Base-by-base conservation (phyloP, 78 protist genomes). In the Carpediemonas membranifera region DNA sequence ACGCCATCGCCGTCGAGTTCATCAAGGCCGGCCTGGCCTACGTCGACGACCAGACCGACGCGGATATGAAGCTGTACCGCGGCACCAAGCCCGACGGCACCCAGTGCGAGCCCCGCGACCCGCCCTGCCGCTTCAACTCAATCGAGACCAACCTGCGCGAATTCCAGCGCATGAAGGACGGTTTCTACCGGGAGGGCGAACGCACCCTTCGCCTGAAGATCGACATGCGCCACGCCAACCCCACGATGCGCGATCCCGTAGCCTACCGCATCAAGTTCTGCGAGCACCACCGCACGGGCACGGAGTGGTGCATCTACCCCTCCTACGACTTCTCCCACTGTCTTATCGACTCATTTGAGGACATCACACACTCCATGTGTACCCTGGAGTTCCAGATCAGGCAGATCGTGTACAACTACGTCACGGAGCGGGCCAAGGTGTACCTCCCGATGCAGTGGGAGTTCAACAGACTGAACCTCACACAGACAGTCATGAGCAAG, bases 321-420 rank as follows among this genome's bases (percentile, higher is more conserved):
- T 53, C 66, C 27, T 96, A 96, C 74, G 99, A 96, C 74, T 90
- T 74, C 83, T 85, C 98, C 16, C 99, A 96, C 79, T 94, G 99
- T 74, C 44, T 92, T 24, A 76, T 73, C 19, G 99, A 96, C 71
- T 80, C 94, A 16, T 28, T 92, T 39, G 99, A 96, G 79, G 73
- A 90, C 83, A 88, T 96, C 69, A 89, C 98, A 7, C 97, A 93
- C 74, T 94, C 98, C 25, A 74, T 91, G 31, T 96, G 99, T 87
- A 94, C 99, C 15, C 71, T 91, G 59, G 99, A 96, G 79, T 96
- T 96, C 67, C 83, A 73, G 31, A 59, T 30, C 41, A 44, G 58
- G 28, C 9, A 33, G 2, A 88, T 79, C 34, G 56, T 91, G 15
- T 95, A 93, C 86, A 82, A 84, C 83, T 92, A 98, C 98, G 81